Conservation (phyloP, 495 filamentous ascomycete species). For the Trichoderma parareesei region DNA sequence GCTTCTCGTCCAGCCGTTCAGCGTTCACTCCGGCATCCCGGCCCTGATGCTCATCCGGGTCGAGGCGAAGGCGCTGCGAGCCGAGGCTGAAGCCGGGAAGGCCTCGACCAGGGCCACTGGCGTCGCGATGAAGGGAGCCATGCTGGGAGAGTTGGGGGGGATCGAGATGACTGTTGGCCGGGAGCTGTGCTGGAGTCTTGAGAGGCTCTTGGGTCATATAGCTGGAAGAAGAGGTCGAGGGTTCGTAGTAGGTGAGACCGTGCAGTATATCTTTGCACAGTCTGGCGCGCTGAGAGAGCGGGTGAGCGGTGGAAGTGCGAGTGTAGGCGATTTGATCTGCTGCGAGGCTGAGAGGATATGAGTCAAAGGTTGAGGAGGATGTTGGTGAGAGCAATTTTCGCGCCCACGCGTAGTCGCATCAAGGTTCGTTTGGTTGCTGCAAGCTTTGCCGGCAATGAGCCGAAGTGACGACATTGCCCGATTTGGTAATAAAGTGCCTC, state of each 20-base stretch:
- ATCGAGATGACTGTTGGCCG: constrained; percentile 35
- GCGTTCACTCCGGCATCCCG: constrained; percentile 21
- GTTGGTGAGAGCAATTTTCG: background rate
- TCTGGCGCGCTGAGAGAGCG: constrained; percentile 13
- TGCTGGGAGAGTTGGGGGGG: constrained; percentile 52
- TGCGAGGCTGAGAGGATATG: background rate
- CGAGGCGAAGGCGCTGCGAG: background rate
- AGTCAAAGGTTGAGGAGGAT: background rate
- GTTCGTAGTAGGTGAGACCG: constrained; percentile 48
- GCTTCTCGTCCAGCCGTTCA: constrained; percentile 27
- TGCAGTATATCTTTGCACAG: constrained; percentile 43
- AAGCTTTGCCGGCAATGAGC: constrained; percentile 4
- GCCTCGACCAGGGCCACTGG: constrained; percentile 25
- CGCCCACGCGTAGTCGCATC: background rate
- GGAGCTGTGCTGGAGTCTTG: constrained; percentile 50
- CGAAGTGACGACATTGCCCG: background rate
- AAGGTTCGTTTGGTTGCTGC: background rate
- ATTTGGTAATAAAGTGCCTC: too few species aligned
- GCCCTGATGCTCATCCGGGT: background rate
- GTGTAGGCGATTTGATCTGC: background rate
- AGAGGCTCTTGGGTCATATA: constrained; percentile 88
- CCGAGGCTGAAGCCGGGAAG: constrained; percentile 19
- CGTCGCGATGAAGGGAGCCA: constrained; percentile 57
- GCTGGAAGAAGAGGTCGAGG: constrained; percentile 19
- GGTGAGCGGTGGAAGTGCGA: background rate